These are phyloP conservation scores for Fusarium subglutinans DNA, from an alignment of 2,329 filamentous ascomycete genomes.

Conservation along the genomic window DNA sequence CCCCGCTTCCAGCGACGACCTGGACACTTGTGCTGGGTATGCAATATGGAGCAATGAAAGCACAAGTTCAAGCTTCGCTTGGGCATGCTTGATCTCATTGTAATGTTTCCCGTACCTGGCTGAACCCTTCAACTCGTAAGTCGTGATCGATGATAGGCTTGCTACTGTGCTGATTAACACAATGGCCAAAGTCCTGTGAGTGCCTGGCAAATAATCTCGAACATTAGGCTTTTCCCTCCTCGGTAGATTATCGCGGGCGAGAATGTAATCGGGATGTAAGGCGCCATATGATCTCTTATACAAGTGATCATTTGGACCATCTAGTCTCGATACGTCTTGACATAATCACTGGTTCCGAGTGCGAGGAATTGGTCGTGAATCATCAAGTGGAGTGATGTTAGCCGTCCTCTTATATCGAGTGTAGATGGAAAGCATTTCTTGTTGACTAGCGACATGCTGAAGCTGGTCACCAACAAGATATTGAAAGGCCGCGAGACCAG, in stretches of 20 bases:
- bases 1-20: not conserved
- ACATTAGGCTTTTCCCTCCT: not conserved
- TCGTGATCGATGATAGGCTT: slow-evolving; percentile 1
- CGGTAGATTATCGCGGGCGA: not conserved
- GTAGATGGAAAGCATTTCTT: not conserved
- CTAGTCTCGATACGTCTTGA: not conserved
- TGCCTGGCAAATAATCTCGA: not conserved
- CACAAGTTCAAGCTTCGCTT: not conserved
- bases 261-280: not conserved
- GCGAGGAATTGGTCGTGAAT: not conserved
- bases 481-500: slow-evolving; percentile 23
- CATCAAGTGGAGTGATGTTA: not conserved
- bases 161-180: not conserved
- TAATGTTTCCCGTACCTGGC: slow-evolving; percentile 12
- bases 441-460: not conserved
- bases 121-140: slow-evolving; percentile 2
- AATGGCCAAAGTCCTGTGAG: not conserved
- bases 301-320: not conserved
- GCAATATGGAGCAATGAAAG: not conserved
- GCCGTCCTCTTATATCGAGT: not conserved
- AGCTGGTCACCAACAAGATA: slow-evolving; percentile 2
- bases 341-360: not conserved
- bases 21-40: not conserved
- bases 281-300: not conserved
- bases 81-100: not conserved